Base-by-base conservation (phyloP, 2,329 filamentous ascomycete genomes). In the Epichloe aotearoae region DNA sequence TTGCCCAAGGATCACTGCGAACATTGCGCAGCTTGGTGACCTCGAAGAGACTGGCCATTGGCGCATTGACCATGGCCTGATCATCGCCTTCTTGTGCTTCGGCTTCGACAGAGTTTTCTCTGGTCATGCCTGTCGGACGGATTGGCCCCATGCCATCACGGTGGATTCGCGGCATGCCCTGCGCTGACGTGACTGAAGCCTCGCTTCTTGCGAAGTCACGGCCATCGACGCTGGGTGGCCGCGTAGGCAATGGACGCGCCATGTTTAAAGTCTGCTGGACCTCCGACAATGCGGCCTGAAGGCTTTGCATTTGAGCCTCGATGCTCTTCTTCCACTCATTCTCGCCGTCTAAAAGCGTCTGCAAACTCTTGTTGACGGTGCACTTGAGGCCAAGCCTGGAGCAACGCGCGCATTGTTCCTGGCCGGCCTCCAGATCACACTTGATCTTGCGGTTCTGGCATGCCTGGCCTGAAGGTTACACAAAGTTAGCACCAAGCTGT, bases 401-500 rank as follows among this genome's bases (percentile, higher is more conserved):
- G 56, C 75, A 78, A 56, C 76, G 69, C 8, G 67, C 67, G 59
- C 75, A 78, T 51, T 66, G 69, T 6, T 64, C 57, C 53, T 73
- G 66, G 7, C 71, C 72, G 34, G 56, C 54, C 50, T 70, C 67
- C 55, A 76, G 69, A 52, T 74, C 70, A 58, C 75, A 79, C 57
- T 74, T 73, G 56, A 79, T 76, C 59, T 79, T 79, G 56, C 75
- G 73, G 20, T 68, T 68, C 55, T 76, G 74, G 53, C 74, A 77
- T 59, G 74, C 73, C 52, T 62, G 60, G 53, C 63, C 63, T 64
- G n/a, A 10, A 40, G 5, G 46, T 45, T 17, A 11, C 43, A 43
- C 34, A 6, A 41, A 5, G 33, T 51, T 51, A 51, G 50, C 45
- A 44, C 33, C 23, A 47, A 30, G 40, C 10, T 17, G 26, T 43